Evolutionary conservation across 2,329 filamentous ascomycete species (phyloP), one percentile per base, ranked within the genome.

Genomic region (Fonsecaea pedrosoi): DNA sequence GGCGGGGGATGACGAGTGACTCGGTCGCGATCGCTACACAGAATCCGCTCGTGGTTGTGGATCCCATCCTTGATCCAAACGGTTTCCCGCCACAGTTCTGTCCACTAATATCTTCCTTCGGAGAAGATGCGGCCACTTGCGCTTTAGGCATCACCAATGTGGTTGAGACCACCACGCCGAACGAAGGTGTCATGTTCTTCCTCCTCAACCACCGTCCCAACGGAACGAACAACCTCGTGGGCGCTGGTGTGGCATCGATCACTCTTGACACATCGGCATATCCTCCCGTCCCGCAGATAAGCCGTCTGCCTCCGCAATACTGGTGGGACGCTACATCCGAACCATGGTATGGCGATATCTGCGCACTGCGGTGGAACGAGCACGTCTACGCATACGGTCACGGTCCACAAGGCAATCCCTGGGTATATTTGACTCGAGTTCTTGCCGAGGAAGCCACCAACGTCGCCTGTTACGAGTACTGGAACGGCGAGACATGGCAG

Each of bases 311-410:
- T 37, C 54, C 63, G 8, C 61, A 70, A 48, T 71, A 65, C 60
- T 73, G 71, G 71, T 74, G 71, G 72, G 71, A 74, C 53, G 72
- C 68, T 12, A 67, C 62, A 2, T 62, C 30, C 1, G 72, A 74
- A 48, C 72, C 72, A 8, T 74, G 72, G 72, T 74, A 72, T 60
- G 72, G 72, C 3, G 72, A 74, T 48, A 64, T 73, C 32, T 67
- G 71, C 45, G 72, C 72, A 1, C 55, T 73, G 42, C 61, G 66
- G 4, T 68, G 58, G 56, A 66, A 64, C 5, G 65, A 50, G 4
- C 59, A 73, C 54, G 65, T 74, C 54, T 74, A 74, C 60, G 70
- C 72, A 13, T 74, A 74, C 55, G 72, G 72, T 38, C 72, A 74
- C 62, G 72, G 68, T 21, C 70, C 69, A 40, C 68, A 70, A 35